phyloP scores from a whole-genome alignment of 2,329 filamentous ascomycete species.

The Beauveria australis region DNA sequence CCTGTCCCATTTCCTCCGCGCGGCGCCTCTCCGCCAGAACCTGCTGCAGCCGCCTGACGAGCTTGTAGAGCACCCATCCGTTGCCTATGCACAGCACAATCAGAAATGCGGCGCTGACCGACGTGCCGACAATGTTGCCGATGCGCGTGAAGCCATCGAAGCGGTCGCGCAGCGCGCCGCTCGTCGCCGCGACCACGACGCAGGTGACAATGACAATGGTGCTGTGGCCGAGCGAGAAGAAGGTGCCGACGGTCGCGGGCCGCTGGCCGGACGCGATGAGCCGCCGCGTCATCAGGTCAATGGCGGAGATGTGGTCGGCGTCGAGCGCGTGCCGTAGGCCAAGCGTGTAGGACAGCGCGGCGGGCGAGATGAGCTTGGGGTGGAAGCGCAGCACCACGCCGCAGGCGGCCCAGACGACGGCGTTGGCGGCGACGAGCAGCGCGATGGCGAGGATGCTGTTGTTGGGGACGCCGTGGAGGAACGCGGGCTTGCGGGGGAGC shows the following conservation, averaged over 20 bases:
- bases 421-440: constrained; percentile 42
- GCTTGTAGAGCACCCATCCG: constrained; percentile 71
- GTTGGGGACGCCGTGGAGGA: constrained; percentile 24
- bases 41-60: constrained; percentile 59
- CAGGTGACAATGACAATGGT: constrained; percentile 89
- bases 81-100: constrained; percentile 79
- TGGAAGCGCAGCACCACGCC: constrained; percentile 46
- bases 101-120: constrained; percentile 75
- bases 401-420: constrained; percentile 44
- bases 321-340: constrained; percentile 93
- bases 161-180: constrained; percentile 68
- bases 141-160: constrained; percentile 75
- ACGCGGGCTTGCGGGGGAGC: constrained; percentile 20
- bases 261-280: constrained; percentile 77
- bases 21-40: constrained; percentile 39
- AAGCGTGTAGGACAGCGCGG: constrained; percentile 78
- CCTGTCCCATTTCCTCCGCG: constrained; percentile 19
- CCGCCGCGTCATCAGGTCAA: constrained; percentile 88
- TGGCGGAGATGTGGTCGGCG: constrained; percentile 82
- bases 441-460: constrained; percentile 40
- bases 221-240: constrained; percentile 88
- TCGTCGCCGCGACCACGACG: constrained; percentile 84
- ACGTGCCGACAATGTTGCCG: constrained; percentile 83
- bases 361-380: constrained; percentile 63
- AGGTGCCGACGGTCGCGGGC: constrained; percentile 88